phyloP scores from a whole-genome alignment of 1,139 yeast species.

The Starmera stellimalicola region DNA sequence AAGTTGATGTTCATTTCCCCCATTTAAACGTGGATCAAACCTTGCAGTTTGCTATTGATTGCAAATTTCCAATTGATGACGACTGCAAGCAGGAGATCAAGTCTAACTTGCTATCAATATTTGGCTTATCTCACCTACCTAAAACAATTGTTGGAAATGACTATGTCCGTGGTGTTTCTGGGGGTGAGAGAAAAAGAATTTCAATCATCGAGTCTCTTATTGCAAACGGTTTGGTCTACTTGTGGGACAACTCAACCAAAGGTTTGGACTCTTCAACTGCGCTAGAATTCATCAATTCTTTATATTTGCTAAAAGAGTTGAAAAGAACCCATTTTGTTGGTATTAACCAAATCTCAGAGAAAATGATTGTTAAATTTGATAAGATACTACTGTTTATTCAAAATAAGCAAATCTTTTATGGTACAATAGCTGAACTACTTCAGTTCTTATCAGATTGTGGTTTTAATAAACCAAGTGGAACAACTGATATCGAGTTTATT shows the following conservation, averaged over 20 bases:
- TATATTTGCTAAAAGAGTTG: slow-evolving; percentile 32
- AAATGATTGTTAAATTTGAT: slow-evolving; percentile 37
- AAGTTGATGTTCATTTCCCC: slow-evolving; percentile 42
- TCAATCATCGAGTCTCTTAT: slow-evolving; percentile 39
- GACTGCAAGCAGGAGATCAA: slow-evolving; percentile 23
- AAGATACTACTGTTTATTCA: slow-evolving; percentile 35
- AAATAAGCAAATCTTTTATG: slow-evolving; percentile 37
- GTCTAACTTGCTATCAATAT: slow-evolving; percentile 28
- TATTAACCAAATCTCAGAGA: slow-evolving; percentile 42
- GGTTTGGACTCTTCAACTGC: slow-evolving; percentile 44
- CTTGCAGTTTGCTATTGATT: slow-evolving; percentile 26
- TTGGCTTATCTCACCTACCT: slow-evolving; percentile 32
- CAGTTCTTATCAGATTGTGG: too few relatives aligned
- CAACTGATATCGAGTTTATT: too few relatives aligned
- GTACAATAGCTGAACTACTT: slow-evolving; percentile 34
- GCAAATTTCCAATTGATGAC: slow-evolving; percentile 27
- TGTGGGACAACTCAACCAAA: slow-evolving; percentile 50
- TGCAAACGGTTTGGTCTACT: slow-evolving; percentile 35
- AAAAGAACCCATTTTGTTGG: slow-evolving; percentile 37
- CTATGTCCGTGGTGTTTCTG: slow-evolving; percentile 33
- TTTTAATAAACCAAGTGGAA: too few relatives aligned
- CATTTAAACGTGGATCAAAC: slow-evolving; percentile 39
- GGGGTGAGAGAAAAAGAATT: slow-evolving; percentile 37
- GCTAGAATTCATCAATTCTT: slow-evolving; percentile 36
- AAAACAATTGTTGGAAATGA: slow-evolving; percentile 35